Evolutionary conservation across 805 yeast genomes (phyloP).

Genomic region (Lachancea nothofagi): DNA sequence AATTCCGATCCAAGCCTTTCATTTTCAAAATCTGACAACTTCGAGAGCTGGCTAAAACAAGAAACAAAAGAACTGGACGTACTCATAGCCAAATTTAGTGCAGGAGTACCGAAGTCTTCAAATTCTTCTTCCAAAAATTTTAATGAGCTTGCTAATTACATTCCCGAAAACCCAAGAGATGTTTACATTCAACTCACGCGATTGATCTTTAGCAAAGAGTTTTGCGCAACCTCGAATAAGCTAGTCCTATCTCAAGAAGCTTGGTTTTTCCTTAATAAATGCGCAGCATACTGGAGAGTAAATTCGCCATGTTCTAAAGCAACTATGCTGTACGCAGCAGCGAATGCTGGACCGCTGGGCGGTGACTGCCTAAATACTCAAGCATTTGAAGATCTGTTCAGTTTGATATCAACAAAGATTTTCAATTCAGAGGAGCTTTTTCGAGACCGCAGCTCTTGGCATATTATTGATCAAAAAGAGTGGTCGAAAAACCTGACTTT

Average conservation of each 20-base stretch:
- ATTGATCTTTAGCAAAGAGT: constrained; percentile 41
- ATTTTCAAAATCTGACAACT: constrained; percentile 35
- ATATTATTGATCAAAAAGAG: constrained; percentile 42
- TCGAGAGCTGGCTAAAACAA: constrained; percentile 38
- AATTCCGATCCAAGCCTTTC: background rate
- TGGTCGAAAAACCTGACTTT: constrained; percentile 44
- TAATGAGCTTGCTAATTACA: constrained; percentile 13
- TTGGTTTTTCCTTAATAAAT: constrained; percentile 38
- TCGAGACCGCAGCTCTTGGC: constrained; percentile 33
- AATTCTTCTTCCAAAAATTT: background rate
- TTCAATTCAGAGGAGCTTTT: constrained; percentile 20
- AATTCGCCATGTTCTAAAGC: constrained; percentile 43
- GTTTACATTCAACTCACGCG: constrained; percentile 38
- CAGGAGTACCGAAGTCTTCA: no score
- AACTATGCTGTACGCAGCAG: constrained; percentile 46
- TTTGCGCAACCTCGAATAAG: constrained; percentile 4
- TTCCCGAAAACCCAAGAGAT: constrained; percentile 41
- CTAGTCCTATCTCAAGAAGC: constrained; percentile 40
- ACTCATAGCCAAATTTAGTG: constrained; percentile 25
- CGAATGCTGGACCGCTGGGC: constrained; percentile 34
- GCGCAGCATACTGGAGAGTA: constrained; percentile 56
- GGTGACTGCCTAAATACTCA: constrained; percentile 27
- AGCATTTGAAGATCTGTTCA: constrained; percentile 29
- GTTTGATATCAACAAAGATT: constrained; percentile 24
- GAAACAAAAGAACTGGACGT: constrained; percentile 33